Evolutionary conservation across 148 eudicot species (phyloP).

Genomic region (Vaccinium myrtillus): DNA sequence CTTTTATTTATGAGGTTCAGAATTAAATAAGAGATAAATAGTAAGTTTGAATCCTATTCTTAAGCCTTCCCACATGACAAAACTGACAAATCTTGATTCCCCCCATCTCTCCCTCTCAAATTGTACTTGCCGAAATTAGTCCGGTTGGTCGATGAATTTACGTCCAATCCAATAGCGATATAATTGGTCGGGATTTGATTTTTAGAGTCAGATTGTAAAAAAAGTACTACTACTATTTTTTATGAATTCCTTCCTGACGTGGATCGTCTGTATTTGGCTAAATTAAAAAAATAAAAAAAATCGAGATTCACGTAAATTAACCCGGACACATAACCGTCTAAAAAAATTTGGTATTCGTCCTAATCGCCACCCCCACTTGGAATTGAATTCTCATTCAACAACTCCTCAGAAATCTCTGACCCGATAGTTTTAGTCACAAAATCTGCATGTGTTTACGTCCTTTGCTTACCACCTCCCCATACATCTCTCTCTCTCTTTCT

Average conservation of each 20-base stretch:
- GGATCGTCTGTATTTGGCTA: too few species aligned
- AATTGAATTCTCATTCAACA: conserved; percentile 30
- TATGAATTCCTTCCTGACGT: too few species aligned
- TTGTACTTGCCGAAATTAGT: too few species aligned
- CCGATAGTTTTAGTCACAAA: conserved; percentile 53
- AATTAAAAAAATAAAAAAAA: too few species aligned
- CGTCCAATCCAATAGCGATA: too few species aligned
- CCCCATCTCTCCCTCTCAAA: conserved; percentile 1
- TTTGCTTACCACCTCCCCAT: conserved; percentile 8
- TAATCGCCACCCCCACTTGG: conserved; percentile 10
- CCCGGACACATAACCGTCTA: too few species aligned
- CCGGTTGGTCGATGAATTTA: too few species aligned
- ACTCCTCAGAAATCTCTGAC: conserved; percentile 36
- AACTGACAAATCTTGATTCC: conserved; percentile 15
- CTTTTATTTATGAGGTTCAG: not conserved
- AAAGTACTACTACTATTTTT: too few species aligned
- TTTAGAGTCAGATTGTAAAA: too few species aligned
- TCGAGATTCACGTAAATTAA: too few species aligned
- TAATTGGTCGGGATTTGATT: too few species aligned
- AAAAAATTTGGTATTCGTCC: not conserved
- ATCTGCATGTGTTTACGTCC: conserved; percentile 48
- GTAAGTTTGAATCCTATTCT: conserved; percentile 29
- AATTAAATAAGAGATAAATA: not conserved
- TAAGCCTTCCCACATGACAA: conserved; percentile 32
- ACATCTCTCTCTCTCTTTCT: not conserved